Evolutionary conservation across 441 rosid species (phyloP).

Genomic region (Manihot esculenta): DNA sequence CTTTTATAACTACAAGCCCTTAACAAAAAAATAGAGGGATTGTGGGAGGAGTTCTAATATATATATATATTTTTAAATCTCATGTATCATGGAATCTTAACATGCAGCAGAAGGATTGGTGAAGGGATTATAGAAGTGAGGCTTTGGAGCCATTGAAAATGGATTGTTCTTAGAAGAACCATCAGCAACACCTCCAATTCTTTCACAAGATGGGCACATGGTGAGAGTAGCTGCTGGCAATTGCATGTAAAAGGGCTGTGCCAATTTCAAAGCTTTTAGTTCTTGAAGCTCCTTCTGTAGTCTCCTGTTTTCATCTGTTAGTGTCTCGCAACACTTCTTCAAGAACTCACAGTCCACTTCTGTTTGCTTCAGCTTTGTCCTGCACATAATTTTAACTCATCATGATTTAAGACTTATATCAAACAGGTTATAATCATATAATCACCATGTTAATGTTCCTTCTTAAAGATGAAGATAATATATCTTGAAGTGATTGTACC

Average conservation of each 20-base stretch:
- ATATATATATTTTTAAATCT: no score
- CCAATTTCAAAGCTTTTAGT: slow-evolving; percentile 62
- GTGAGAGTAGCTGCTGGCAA: slow-evolving; percentile 95
- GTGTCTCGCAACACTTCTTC: slow-evolving; percentile 79
- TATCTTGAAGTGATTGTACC: not conserved
- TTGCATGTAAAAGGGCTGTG: slow-evolving; percentile 79
- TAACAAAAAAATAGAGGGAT: slow-evolving; percentile 69
- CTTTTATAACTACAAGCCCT: slow-evolving; percentile 46
- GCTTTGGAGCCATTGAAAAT: slow-evolving; percentile 57
- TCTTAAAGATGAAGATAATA: not conserved
- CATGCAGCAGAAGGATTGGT: slow-evolving; percentile 88
- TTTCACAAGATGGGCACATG: slow-evolving; percentile 91
- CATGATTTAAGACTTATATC: not conserved
- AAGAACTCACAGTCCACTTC: slow-evolving; percentile 92
- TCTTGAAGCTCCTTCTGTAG: slow-evolving; percentile 82
- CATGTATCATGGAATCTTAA: slow-evolving; percentile 18
- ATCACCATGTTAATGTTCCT: not conserved
- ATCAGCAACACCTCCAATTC: slow-evolving; percentile 46
- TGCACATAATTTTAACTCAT: slow-evolving; percentile 22
- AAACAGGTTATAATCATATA: not conserved
- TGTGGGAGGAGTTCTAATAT: slow-evolving; percentile 25
- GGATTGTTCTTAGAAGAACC: slow-evolving; percentile 42
- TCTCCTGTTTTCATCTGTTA: slow-evolving; percentile 86
- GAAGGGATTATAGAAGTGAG: slow-evolving; percentile 67
- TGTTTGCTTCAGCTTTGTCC: slow-evolving; percentile 94